These are phyloP conservation scores for Aspergillus uvarum DNA, from an alignment of 2,329 filamentous ascomycete genomes.

Conservation along the genomic window DNA sequence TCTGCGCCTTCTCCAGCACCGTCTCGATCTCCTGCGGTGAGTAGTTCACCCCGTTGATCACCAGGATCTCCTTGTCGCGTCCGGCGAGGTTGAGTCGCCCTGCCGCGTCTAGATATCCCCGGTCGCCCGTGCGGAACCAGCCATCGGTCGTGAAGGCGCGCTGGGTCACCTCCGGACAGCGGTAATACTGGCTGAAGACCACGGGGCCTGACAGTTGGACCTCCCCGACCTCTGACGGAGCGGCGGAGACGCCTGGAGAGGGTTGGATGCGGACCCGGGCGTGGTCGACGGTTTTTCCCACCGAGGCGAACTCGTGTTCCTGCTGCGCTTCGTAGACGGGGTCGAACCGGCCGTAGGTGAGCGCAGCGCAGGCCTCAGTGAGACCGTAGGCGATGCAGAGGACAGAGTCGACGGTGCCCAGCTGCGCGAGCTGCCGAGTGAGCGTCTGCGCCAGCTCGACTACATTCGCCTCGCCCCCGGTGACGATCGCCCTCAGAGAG, in stretches of 20 bases:
- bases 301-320: not conserved
- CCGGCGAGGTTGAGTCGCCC: conserved; percentile 43
- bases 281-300: not conserved
- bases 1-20: not conserved
- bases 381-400: not conserved
- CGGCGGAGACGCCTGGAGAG: not conserved
- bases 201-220: conserved; percentile 1
- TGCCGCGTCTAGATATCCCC: conserved; percentile 33
- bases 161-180: conserved; percentile 16
- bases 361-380: not conserved
- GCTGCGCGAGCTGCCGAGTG: not conserved
- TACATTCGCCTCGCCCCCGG: not conserved
- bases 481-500: not conserved
- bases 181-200: conserved; percentile 24
- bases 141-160: conserved; percentile 22
- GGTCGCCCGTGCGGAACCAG: conserved; percentile 27
- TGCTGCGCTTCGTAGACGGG: not conserved
- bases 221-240: not conserved
- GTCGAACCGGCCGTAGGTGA: not conserved
- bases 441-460: not conserved
- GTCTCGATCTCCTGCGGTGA: not conserved
- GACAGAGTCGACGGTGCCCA: not conserved
- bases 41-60: not conserved
- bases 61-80: conserved; percentile 17
- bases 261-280: not conserved